Base-by-base conservation (phyloP, 2,329 filamentous ascomycete species). In the Mariannaea elegans region DNA sequence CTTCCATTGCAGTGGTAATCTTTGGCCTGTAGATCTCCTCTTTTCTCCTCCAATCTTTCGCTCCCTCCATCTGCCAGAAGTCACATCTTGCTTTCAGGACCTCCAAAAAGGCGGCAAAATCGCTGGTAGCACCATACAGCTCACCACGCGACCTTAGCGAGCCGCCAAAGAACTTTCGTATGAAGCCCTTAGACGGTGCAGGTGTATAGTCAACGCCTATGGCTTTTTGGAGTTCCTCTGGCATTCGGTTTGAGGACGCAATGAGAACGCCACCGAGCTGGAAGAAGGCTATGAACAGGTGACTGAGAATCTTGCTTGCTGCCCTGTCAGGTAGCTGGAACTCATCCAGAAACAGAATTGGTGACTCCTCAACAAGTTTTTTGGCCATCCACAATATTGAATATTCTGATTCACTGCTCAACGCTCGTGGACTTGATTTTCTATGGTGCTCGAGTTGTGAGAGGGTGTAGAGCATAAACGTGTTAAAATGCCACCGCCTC, bases 271-370 rank as follows among this genome's bases (percentile, higher is more conserved):
- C 92, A 0, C 92, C 92, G 3, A 94, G 82, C 63, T 94, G 90
- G 71, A 94, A 94, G 77, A 94, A 94, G 2, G 85, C 83, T 7
- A 91, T 91, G 73, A 95, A 89, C 2, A 95, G 81, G 67, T 91
- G 90, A 61, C 89, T 92, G 62, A 95, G 78, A 45, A 94, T 92
- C 74, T 94, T 94, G 68, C 87, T 90, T 2, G 90, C 86, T 2
- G 89, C 90, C 64, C 90, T 84, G 74, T 94, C 92, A 0, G 92
- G 92, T 34, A 95, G 82, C 71, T 95, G 92, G 63, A 95, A 94
- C 72, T 95, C 91, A 66, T 94, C 91, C 2, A 94, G 76, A 68
- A 95, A 95, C 13, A 94, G 75, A 31, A 94, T 90, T 0, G 91
- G 91, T 10, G 87, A 90, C 12, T 85, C 88, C 55, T 91, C 85